These are phyloP conservation scores for Talaromyces proteolyticus DNA, from an alignment of 495 filamentous ascomycete genomes.

Conservation along the genomic window DNA sequence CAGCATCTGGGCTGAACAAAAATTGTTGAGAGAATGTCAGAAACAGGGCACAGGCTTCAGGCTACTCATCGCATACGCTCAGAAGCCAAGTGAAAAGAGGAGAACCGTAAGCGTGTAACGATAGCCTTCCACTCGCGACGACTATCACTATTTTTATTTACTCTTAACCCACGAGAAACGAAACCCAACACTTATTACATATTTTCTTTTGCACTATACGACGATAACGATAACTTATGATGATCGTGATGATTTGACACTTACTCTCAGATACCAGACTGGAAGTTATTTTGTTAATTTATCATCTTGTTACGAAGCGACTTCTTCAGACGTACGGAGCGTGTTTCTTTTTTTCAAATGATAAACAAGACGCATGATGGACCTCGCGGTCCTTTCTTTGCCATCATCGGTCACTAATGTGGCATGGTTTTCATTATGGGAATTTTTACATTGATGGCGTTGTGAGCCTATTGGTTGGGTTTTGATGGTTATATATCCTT, in stretches of 20 bases:
- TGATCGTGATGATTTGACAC: neutral
- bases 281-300: neutral
- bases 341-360: neutral
- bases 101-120: slow-evolving; percentile 51
- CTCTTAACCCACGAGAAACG: neutral
- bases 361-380: slow-evolving; percentile 8
- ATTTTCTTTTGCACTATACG: no score
- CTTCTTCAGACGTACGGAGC: neutral
- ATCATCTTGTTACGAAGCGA: neutral
- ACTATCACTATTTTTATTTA: neutral
- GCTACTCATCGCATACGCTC: slow-evolving; percentile 84
- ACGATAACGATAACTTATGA: neutral
- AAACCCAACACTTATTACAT: no score
- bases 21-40: slow-evolving; percentile 77
- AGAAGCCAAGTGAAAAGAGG: slow-evolving; percentile 62
- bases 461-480: no score
- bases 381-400: slow-evolving; percentile 8
- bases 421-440: no score
- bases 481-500: no score
- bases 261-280: neutral
- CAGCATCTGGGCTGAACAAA: slow-evolving; percentile 78
- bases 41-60: slow-evolving; percentile 81
- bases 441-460: no score
- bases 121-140: no score
- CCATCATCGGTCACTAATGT: no score